Evolutionary conservation across 257 asterid species (phyloP).

Genomic region (Orobanche coerulescens): DNA sequence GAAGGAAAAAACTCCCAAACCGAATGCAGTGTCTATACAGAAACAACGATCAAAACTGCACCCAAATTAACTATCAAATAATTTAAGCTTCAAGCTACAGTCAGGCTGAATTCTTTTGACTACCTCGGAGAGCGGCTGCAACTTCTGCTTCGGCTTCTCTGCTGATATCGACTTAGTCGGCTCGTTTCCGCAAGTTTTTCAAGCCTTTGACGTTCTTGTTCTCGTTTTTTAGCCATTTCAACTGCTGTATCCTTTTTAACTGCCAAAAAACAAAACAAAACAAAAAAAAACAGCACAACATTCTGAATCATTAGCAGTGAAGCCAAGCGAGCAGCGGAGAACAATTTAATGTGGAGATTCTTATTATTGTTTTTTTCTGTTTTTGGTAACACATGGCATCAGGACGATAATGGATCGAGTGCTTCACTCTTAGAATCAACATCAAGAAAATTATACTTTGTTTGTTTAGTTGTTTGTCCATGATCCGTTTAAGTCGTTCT

Average conservation of each 20-base stretch:
- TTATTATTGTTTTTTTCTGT: constrained; percentile 19
- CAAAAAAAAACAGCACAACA: constrained; percentile 25
- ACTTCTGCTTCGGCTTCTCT: constrained; percentile 81
- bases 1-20: too few relatives aligned
- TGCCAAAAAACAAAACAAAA: too few relatives aligned
- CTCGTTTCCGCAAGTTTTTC: constrained; percentile 84
- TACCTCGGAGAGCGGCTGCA: constrained; percentile 93
- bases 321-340: constrained; percentile 13
- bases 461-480: constrained; percentile 94
- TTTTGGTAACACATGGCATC: constrained; percentile 26
- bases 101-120: background rate
- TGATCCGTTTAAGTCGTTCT: constrained; percentile 93
- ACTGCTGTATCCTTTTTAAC: constrained; percentile 87
- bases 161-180: constrained; percentile 46
- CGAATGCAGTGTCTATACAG: too few relatives aligned
- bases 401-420: constrained; percentile 24
- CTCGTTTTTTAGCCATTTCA: constrained; percentile 91
- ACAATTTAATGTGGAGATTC: constrained; percentile 3
- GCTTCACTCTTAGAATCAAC: constrained; percentile 35
- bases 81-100: background rate
- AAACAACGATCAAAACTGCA: too few relatives aligned
- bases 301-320: constrained; percentile 15
- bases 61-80: background rate
- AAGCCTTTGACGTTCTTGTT: constrained; percentile 84
- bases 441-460: constrained; percentile 68